Evolutionary conservation across 106 monocot genomes (phyloP), one percentile per base, ranked within the genome.

Genomic region (Xerophyta viscosa): DNA sequence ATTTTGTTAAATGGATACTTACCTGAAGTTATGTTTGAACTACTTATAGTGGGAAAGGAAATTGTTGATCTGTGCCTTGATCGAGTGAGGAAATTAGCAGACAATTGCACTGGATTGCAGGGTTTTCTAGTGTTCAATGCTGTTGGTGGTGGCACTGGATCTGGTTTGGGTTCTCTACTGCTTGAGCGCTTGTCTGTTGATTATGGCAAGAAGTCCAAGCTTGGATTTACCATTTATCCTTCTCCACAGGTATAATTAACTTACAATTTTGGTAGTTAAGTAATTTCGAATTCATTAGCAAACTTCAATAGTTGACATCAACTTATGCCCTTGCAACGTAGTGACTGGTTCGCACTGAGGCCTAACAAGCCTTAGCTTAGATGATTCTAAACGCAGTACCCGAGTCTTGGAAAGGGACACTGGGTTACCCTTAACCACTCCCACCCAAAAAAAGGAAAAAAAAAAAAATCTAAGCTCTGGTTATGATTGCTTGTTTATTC

Each of bases 191-290:
- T 86, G 49, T 80, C 86, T 29, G 76, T 86, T 20, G 84, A 84
- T 54, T 79, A 84, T 49, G 78, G 83, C n/a, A 73, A 77, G 66
- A 83, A 83, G 42, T 83, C 84, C 6, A 84, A 84, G 71, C 84
- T 84, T 44, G 84, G 79, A 2, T 84, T 84, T 61, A 79, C 84
- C 17, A 82, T 88, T 22, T 88, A 79, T 58, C 89, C 89, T 30
- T 90, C 90, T 18, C 90, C 90, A 6, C 86, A 86, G 86, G 86
- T 86, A 71, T n/a, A n/a, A n/a, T n/a, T n/a, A n/a, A n/a, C n/a
- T n/a, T n/a, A n/a, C n/a, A n/a, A n/a, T n/a, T n/a, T n/a, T n/a
- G n/a, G n/a, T n/a, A n/a, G n/a, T n/a, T n/a, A n/a, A n/a, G n/a
- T n/a, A n/a, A n/a, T n/a, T n/a, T 55, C n/a, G 24, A 46, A 2